Evolutionary conservation across 2,329 filamentous ascomycete genomes (phyloP), one percentile per base, ranked within the genome.

Genomic region (Fusarium sp.): DNA sequence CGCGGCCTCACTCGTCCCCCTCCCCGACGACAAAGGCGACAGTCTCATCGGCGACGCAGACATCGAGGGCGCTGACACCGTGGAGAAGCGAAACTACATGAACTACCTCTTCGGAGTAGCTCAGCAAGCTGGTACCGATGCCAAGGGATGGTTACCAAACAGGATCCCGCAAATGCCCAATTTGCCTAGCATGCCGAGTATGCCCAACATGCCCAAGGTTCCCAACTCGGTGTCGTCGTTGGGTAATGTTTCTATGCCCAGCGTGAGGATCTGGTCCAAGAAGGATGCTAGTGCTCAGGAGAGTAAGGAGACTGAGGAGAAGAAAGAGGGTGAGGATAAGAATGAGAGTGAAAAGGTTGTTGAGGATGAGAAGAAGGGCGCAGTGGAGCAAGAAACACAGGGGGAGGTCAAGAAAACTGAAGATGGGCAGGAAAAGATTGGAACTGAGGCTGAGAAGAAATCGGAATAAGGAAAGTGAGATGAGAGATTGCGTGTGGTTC

Each of bases 51-150:
- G 65, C 0, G 73, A 77, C 14, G 67, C 69, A 12, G 75, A 75
- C 32, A 74, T 74, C 9, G 77, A 74, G 23, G 76, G 80, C 4
- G 56, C 39, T 9, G 75, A 78, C 44, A 79, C 77, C 0, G 73
- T 74, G 1, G 73, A 77, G 36, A 80, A 78, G 69, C 73, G 73
- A 46, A 81, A 75, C 6, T 86, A 86, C 68, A 77, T 85, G 69
- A 78, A 81, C 24, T 81, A 86, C 52, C 79, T 86, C 3, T 83
- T 86, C 70, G 73, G 74, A 2, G 77, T 86, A 5, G 83, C 84
- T 1, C 81, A 85, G 60, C 80, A 83, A 38, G 79, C 83, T 0
- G 81, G 83, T 4, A 81, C 81, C 5, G 68, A 68, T 2, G 76
- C 83, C 5, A 81, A 78, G 51, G 81, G 80, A 0, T 85, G 81